These are phyloP conservation scores for Fusarium zealandicum DNA, from an alignment of 2,329 filamentous ascomycete genomes.

Conservation along the genomic window DNA sequence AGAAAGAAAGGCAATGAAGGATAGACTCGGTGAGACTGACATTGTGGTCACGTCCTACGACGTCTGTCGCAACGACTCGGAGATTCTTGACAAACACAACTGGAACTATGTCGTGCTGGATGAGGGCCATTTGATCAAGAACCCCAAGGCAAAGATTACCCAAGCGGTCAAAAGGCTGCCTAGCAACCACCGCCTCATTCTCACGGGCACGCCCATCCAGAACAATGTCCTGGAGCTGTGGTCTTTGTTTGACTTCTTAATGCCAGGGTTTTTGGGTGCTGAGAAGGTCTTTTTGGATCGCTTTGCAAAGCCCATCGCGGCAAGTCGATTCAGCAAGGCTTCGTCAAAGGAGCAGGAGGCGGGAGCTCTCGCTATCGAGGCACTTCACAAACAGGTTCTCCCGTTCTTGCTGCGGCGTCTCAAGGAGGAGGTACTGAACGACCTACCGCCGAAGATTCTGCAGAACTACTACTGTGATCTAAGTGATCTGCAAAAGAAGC, in stretches of 20 bases:
- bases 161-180: slow-evolving; percentile 87
- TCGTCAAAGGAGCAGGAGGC: slow-evolving; percentile 98
- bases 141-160: slow-evolving; percentile 95
- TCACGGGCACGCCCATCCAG: slow-evolving; percentile 96
- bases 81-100: slow-evolving; percentile 79
- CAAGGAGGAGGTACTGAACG: slow-evolving; percentile 96
- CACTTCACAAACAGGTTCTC: slow-evolving; percentile 97
- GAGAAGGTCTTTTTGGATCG: slow-evolving; percentile 95
- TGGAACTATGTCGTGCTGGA: slow-evolving; percentile 99
- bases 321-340: slow-evolving; percentile 93
- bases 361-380: slow-evolving; percentile 93
- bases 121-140: slow-evolving; percentile 98
- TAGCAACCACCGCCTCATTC: slow-evolving; percentile 93
- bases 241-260: slow-evolving; percentile 98
- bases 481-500: slow-evolving; percentile 89
- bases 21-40: slow-evolving; percentile 78
- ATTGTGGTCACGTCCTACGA: slow-evolving; percentile 98
- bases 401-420: slow-evolving; percentile 94
- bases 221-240: slow-evolving; percentile 97
- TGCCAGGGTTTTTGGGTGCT: slow-evolving; percentile 96
- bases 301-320: slow-evolving; percentile 93
- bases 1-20: slow-evolving; percentile 76
- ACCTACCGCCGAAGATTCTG: slow-evolving; percentile 95
- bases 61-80: slow-evolving; percentile 95
- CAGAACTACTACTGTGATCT: slow-evolving; percentile 99